Evolutionary conservation across 306 rosid genomes (phyloP), one percentile per base, ranked within the genome.

Genomic region (Corylus americana): DNA sequence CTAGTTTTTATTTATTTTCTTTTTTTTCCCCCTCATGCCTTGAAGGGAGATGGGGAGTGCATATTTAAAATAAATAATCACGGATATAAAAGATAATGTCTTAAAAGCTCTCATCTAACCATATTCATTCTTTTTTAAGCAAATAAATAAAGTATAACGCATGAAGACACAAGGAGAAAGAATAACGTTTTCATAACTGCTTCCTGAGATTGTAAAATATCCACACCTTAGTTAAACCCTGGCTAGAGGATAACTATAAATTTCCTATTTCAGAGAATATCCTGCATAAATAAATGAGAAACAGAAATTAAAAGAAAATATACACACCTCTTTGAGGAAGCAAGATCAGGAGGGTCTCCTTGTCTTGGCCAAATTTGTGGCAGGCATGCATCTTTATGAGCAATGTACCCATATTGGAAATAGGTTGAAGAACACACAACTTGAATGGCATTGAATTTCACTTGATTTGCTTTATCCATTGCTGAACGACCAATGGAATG

Each of bases 341-440:
- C 75, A 78, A 93, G 90, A 47, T 86, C 83, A 12, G 86, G 88
- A 71, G 86, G 88, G 37, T 88, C 83, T 67, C 81, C 84, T 44
- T 85, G 75, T 82, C 94, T 87, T 2, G 98, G 97, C 91, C 97
- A 93, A 74, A 93, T 85, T 81, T 93, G 97, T 1, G 98, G 98
- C 27, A 91, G 87, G 70, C 86, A 83, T 16, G 91, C 85, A 88
- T 91, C 98, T 85, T 93, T 91, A 67, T 91, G 97, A 55, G 94
- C 71, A 74, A 87, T 73, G 80, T 87, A 89, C 9, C 93, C 93
- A 4, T 80, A 61, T 20, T 88, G 55, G 78, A 89, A 87, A 82
- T 89, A 92, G 87, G 85, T 90, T 25, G 98, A 89, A 1, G 96
- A 94, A 63, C 94, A 94, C 69, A 92, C 96, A 82, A 92, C 83